Evolutionary conservation across 2,329 filamentous ascomycete species (phyloP).

Genomic region (Coccinonectria pachysandricola): DNA sequence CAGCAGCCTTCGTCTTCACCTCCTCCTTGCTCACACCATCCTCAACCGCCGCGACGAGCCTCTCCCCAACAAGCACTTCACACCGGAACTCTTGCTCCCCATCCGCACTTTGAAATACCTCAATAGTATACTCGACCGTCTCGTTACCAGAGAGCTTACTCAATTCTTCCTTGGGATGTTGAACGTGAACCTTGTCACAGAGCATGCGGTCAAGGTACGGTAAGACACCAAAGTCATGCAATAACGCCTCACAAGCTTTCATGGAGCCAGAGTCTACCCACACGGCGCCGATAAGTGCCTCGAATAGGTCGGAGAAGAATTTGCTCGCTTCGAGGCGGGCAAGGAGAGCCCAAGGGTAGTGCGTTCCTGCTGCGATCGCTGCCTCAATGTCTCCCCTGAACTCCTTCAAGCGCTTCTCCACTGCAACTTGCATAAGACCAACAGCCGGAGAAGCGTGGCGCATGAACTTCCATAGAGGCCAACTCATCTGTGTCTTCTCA

Average conservation of each 20-base stretch:
- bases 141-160: conserved; percentile 44
- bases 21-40: conserved; percentile 41
- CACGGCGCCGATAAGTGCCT: conserved; percentile 69
- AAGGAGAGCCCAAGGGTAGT: conserved; percentile 71
- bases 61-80: conserved; percentile 37
- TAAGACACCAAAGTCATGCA: conserved; percentile 56
- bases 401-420: conserved; percentile 33
- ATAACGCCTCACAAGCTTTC: conserved; percentile 46
- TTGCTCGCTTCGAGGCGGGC: conserved; percentile 58
- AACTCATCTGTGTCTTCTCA: conserved; percentile 8
- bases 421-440: conserved; percentile 32
- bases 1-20: conserved; percentile 45
- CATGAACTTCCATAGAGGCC: conserved; percentile 61
- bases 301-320: conserved; percentile 74
- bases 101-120: conserved; percentile 11
- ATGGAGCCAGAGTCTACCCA: conserved; percentile 69
- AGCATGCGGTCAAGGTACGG: conserved; percentile 52
- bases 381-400: conserved; percentile 39
- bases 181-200: conserved; percentile 42
- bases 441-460: conserved; percentile 44
- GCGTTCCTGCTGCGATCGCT: conserved; percentile 36
- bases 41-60: conserved; percentile 33
- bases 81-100: conserved; percentile 30
- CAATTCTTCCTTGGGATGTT: conserved; percentile 59
- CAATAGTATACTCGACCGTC: conserved; percentile 43